phyloP scores from a whole-genome alignment of 805 yeast genomes.

The Candida endomychidarum region DNA sequence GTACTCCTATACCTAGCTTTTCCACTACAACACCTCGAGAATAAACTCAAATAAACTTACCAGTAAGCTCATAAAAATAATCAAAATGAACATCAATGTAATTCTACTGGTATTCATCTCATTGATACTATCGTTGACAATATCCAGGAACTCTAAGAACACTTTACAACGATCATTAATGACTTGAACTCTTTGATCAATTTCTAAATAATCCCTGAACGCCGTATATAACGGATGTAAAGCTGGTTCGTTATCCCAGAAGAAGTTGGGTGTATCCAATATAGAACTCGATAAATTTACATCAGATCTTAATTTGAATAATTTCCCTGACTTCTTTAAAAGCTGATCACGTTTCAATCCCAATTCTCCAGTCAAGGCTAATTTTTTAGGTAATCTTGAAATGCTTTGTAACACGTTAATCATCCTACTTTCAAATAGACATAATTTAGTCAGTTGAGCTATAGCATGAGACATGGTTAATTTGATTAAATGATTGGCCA shows the following conservation, averaged over 20 bases:
- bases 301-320: constrained; percentile 88
- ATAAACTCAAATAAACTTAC: constrained; percentile 73
- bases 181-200: constrained; percentile 92
- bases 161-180: constrained; percentile 92
- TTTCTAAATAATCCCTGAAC: constrained; percentile 87
- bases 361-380: constrained; percentile 85
- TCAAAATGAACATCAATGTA: constrained; percentile 83
- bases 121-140: constrained; percentile 90
- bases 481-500: constrained; percentile 91
- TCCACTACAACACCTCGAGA: constrained; percentile 34
- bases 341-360: constrained; percentile 85
- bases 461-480: constrained; percentile 93
- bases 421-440: constrained; percentile 90
- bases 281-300: constrained; percentile 89
- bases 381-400: constrained; percentile 82
- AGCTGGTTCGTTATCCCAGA: constrained; percentile 95
- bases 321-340: constrained; percentile 82
- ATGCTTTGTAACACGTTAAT: constrained; percentile 79
- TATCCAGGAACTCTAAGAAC: constrained; percentile 88
- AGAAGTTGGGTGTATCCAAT: constrained; percentile 92
- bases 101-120: constrained; percentile 90
- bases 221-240: constrained; percentile 90
- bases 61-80: constrained; percentile 72
- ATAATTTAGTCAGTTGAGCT: constrained; percentile 91
- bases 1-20: too few species aligned